Evolutionary conservation across 176 grass and related monocot genomes (phyloP), one percentile per base, ranked within the genome.

Genomic region (Elymus sibiricus): DNA sequence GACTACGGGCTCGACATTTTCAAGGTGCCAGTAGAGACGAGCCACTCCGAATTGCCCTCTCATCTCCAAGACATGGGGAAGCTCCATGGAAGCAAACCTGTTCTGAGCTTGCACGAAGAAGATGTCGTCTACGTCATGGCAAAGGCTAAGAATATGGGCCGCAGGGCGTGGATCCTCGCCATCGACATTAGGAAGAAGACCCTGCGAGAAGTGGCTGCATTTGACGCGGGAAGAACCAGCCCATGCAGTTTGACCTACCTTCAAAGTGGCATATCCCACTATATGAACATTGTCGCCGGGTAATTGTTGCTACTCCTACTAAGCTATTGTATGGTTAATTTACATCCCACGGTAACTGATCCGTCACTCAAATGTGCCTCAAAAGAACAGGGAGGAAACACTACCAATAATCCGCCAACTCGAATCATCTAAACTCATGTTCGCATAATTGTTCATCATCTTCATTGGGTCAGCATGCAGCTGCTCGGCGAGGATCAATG

Each of bases 261-360:
- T 44, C 65, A 79, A 60, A 79, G 84, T 61, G 12, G 27, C 13
- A 86, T 79, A 21, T 86, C 53, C 66, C 71, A 31, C 1, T 14
- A 86, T 46, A 5, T 86, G 26, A n/a, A 14, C 6, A 34, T 32
- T 74, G 27, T 56, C 0, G 43, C 12, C 25, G 44, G 15, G 53
- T 44, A 75, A 55, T 43, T 21, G 6, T 68, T 68, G 15, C 15
- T 68, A 68, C 31, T 35, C 31, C 14, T 37, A 37, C 16, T 37
- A 9, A 4, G 2, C 2, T 67, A 68, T 5, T 6, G 7, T 7
- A 16, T 24, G 35, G 35, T 71, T n/a, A 40, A 71, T 71, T 43
- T 72, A 22, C 22, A 43, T 25, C 6, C 38, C 9, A 43, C 7
- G 4, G 70, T 73, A 40, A 73, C 39, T 2, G 11, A 43, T 44